Base-by-base conservation (phyloP, 2,329 filamentous ascomycete species). In the Exophiala spinifera region DNA sequence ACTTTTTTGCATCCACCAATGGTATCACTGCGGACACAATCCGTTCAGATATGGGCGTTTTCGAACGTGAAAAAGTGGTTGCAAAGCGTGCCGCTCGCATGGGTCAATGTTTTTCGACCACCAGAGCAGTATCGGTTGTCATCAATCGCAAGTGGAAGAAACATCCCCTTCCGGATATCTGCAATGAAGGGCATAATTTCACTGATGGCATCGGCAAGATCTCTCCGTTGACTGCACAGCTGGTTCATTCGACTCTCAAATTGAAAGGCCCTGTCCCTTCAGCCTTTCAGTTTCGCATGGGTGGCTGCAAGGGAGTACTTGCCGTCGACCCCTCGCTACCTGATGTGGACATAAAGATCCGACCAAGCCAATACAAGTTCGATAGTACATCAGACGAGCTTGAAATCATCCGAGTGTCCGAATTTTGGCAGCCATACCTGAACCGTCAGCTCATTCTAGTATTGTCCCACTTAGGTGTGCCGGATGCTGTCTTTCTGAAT, bases 81-180 rank as follows among this genome's bases (percentile, higher is more conserved):
- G 91, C 92, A 25, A 96, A 95, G 65, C 89, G 91, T 67, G 88
- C 90, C 45, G 90, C 94, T 23, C 83, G 94, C 23, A 76, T 97
- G 15, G 94, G 94, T 0, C 94, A 97, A 70, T 96, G 91, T 67
- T 96, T 99, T 67, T 96, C 94, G 0, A 96, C 92, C 0, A 99
- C 94, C 0, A 55, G 36, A 51, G 79, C 78, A 0, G 81, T 86
- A 5, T 53, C 43, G 13, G 46, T 59, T 3, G 28, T 56, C 14
- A 45, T 51, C 34, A 57, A 51, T 19, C 44, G 44, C 7, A 42
- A 49, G 20, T 54, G 39, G 40, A 75, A 78, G 1, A 69, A 81
- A 21, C 75, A 81, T 11, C 75, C 76, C 4, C 82, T 92, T 28
- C 70, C 78, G 0, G 94, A 97, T 61, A 80, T 97, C 17, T 75